These are phyloP conservation scores for Diaporthe capsici DNA, from an alignment of 2,329 filamentous ascomycete genomes.

Conservation along the genomic window DNA sequence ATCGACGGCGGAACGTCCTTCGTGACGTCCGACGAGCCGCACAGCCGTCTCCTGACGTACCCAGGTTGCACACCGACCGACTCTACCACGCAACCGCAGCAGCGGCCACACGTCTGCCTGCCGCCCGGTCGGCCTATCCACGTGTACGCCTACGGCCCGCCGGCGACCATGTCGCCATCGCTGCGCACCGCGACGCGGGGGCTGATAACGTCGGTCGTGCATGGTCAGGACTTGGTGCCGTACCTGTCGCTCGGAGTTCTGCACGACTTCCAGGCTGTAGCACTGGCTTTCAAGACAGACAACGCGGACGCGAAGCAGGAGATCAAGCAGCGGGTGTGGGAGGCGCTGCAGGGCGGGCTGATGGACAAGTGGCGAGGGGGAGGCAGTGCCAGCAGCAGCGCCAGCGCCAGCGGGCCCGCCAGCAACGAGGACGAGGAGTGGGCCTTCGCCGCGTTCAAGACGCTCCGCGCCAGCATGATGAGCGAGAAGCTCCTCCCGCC, in stretches of 20 bases:
- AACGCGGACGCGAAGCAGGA: constrained; percentile 76
- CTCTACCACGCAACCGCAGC: neutral
- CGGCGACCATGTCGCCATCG: constrained; percentile 78
- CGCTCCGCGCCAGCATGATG: constrained; percentile 76
- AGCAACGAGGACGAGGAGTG: constrained; percentile 73
- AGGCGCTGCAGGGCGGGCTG: constrained; percentile 73
- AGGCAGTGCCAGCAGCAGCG: constrained; percentile 44
- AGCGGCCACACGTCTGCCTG: constrained; percentile 60
- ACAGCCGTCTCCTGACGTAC: constrained; percentile 54
- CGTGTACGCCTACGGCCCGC: constrained; percentile 84
- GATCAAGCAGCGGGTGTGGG: constrained; percentile 76
- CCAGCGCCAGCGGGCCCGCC: constrained; percentile 43
- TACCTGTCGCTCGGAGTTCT: constrained; percentile 80
- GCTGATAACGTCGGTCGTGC: constrained; percentile 81
- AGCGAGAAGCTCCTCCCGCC: constrained; percentile 80
- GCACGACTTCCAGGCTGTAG: constrained; percentile 81
- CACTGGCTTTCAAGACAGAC: constrained; percentile 81
- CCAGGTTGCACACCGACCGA: constrained; percentile 43
- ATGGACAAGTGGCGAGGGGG: constrained; percentile 72
- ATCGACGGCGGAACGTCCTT: constrained; percentile 69
- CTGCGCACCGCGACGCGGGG: constrained; percentile 79
- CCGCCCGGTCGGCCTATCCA: constrained; percentile 80
- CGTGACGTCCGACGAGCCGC: constrained; percentile 69
- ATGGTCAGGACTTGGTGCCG: constrained; percentile 81
- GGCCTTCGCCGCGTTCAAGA: constrained; percentile 77